Percentiles rank a stretch among this genome's conserved stretches.
Evolutionary conservation across 495 filamentous ascomycete genomes (phyloP).

Genomic region (Glutinoglossum americanum): DNA sequence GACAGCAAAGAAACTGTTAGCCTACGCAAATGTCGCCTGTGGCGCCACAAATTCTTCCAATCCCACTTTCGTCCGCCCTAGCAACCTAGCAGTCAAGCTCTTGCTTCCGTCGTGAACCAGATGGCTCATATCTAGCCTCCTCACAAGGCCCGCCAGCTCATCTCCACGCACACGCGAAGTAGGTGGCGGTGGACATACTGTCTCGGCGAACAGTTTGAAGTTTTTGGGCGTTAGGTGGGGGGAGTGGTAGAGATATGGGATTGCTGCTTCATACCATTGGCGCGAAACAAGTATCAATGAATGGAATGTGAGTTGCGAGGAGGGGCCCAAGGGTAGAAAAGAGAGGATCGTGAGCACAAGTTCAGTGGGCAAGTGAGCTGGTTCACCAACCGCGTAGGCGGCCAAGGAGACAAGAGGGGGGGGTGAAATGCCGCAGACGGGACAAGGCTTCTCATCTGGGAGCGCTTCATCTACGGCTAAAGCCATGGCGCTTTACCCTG

Average conservation of each 20-base stretch:
- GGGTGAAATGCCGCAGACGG: too few relatives aligned
- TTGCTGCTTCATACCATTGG: slow-evolving; percentile 40
- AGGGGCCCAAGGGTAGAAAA: slow-evolving; percentile 10
- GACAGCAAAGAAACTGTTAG: slow-evolving; percentile 4
- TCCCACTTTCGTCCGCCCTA: slow-evolving; percentile 33
- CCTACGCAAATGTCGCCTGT: slow-evolving; percentile 37
- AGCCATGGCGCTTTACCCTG: too few relatives aligned
- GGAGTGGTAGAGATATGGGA: slow-evolving; percentile 31
- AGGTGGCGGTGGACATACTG: slow-evolving; percentile 31
- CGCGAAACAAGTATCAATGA: slow-evolving; percentile 34
- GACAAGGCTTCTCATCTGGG: too few relatives aligned
- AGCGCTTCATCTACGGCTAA: too few relatives aligned
- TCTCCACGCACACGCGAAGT: slow-evolving; percentile 31
- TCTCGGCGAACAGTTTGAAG: slow-evolving; percentile 36
- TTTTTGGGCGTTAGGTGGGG: slow-evolving; percentile 30
- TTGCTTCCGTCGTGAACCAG: slow-evolving; percentile 46
- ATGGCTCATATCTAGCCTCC: slow-evolving; percentile 30
- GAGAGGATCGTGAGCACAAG: slow-evolving; percentile 26
- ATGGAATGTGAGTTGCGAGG: slow-evolving; percentile 25
- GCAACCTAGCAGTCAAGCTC: slow-evolving; percentile 39
- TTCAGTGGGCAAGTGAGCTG: slow-evolving; percentile 24
- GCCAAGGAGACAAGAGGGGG: neutral
- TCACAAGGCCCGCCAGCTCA: slow-evolving; percentile 33
- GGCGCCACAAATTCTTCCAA: slow-evolving; percentile 44
- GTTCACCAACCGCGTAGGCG: neutral